Percentiles rank a stretch among this genome's conserved stretches.
Evolutionary conservation across 306 rosid species (phyloP).

Genomic region (Potentilla sterilis): DNA sequence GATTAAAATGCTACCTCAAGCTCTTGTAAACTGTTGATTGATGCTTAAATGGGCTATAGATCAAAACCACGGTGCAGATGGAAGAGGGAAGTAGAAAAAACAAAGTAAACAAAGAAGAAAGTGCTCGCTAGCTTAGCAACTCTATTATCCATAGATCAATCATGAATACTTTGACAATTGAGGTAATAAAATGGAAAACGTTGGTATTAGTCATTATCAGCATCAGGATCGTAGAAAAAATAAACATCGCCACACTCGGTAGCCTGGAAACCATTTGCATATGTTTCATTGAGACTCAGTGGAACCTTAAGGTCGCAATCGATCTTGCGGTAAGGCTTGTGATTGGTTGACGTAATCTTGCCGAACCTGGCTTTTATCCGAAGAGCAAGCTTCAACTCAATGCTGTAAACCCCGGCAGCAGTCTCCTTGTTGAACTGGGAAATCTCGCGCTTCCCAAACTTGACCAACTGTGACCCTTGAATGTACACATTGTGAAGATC

Average conservation of each 20-base stretch:
- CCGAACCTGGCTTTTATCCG: conserved; percentile 37
- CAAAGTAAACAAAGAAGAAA: too few relatives aligned
- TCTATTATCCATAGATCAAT: too few relatives aligned
- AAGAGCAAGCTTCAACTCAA: conserved; percentile 36
- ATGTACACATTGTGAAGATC: conserved; percentile 25
- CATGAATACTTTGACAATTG: too few relatives aligned
- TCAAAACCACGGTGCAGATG: too few relatives aligned
- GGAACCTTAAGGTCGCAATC: background rate
- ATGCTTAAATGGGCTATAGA: too few relatives aligned
- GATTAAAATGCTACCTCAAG: too few relatives aligned
- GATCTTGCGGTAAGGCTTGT: background rate
- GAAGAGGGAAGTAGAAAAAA: too few relatives aligned
- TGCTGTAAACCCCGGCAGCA: conserved; percentile 22
- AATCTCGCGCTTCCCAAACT: conserved; percentile 16
- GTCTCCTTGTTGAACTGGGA: conserved; percentile 22
- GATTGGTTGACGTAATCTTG: conserved; percentile 43
- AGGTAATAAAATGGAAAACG: too few relatives aligned
- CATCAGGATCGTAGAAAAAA: background rate
- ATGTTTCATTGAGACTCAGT: background rate
- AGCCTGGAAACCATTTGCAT: background rate
- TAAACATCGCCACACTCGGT: background rate
- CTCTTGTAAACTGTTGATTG: too few relatives aligned
- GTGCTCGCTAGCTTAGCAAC: too few relatives aligned
- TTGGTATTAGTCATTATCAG: too few relatives aligned
- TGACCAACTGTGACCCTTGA: conserved; percentile 27